Percentiles rank a stretch among this genome's conserved stretches.
phyloP scores from a whole-genome alignment of 495 filamentous ascomycete species.

The Entonaema liquescens region DNA sequence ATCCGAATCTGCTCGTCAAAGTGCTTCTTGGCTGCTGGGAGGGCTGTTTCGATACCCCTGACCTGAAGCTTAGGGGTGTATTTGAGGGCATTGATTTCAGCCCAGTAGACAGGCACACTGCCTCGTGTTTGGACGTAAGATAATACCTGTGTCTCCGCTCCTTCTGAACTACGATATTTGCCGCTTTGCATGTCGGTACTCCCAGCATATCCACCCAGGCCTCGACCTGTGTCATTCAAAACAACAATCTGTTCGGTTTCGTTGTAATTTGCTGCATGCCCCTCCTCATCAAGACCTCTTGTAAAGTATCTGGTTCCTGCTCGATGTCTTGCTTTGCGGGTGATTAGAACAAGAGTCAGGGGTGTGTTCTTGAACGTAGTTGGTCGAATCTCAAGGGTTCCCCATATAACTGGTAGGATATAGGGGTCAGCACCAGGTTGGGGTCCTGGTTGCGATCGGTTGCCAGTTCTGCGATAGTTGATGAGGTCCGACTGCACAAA shows the following conservation, averaged over 20 bases:
- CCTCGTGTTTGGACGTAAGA: slow-evolving; percentile 96
- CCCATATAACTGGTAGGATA: slow-evolving; percentile 93
- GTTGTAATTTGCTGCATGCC: slow-evolving; percentile 97
- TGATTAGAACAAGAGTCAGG: slow-evolving; percentile 86
- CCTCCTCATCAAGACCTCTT: slow-evolving; percentile 88
- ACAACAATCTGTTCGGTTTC: slow-evolving; percentile 94
- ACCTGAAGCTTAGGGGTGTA: slow-evolving; percentile 91
- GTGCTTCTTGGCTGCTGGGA: slow-evolving; percentile 80
- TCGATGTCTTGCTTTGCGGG: slow-evolving; percentile 82
- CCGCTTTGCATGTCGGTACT: slow-evolving; percentile 77
- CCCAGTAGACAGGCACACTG: slow-evolving; percentile 94
- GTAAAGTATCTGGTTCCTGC: slow-evolving; percentile 95
- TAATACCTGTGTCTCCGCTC: slow-evolving; percentile 83
- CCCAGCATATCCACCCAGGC: slow-evolving; percentile 82
- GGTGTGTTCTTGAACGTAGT: slow-evolving; percentile 83
- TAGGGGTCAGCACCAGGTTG: slow-evolving; percentile 88
- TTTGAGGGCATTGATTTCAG: slow-evolving; percentile 88
- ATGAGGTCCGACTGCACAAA: slow-evolving; percentile 93
- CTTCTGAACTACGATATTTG: slow-evolving; percentile 62
- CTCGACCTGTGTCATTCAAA: slow-evolving; percentile 77
- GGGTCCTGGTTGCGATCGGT: slow-evolving; percentile 65
- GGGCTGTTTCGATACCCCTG: slow-evolving; percentile 81
- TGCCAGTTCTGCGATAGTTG: slow-evolving; percentile 71
- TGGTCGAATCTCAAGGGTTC: slow-evolving; percentile 86
- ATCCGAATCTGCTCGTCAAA: slow-evolving; percentile 90